These are phyloP conservation scores for Aureobasidium sp. DNA, from an alignment of 2,329 filamentous ascomycete species.

Conservation along the genomic window DNA sequence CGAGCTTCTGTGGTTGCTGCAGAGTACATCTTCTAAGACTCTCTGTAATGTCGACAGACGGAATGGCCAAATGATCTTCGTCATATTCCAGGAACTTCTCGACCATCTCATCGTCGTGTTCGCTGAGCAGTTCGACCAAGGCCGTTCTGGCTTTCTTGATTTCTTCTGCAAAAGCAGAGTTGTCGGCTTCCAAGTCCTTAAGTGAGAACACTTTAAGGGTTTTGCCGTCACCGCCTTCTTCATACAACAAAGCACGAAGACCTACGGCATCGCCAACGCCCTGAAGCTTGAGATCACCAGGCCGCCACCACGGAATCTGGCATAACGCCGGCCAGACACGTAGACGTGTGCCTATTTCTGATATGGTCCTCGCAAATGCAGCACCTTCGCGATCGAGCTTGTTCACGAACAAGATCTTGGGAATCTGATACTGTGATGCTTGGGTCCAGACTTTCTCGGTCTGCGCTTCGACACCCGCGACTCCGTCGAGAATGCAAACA, in stretches of 20 bases:
- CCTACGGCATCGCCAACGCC: conserved; percentile 81
- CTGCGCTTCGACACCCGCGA: conserved; percentile 91
- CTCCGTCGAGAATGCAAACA: conserved; percentile 86
- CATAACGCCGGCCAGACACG: conserved; percentile 83
- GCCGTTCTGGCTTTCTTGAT: conserved; percentile 67
- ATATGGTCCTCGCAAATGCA: conserved; percentile 74
- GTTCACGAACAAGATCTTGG: conserved; percentile 74
- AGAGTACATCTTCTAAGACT: conserved; percentile 68
- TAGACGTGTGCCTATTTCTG: conserved; percentile 73
- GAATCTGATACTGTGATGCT: conserved; percentile 77
- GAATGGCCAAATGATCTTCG: conserved; percentile 63
- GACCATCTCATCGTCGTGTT: conserved; percentile 80
- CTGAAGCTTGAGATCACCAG: conserved; percentile 62
- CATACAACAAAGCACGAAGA: conserved; percentile 68
- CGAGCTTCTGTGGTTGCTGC: conserved; percentile 60
- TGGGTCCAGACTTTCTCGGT: conserved; percentile 95
- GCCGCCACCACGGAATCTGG: conserved; percentile 90
- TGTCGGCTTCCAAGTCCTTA: conserved; percentile 44
- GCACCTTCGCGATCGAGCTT: conserved; percentile 80
- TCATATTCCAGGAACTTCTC: conserved; percentile 75
- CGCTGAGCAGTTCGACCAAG: conserved; percentile 76
- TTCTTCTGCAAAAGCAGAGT: conserved; percentile 53
- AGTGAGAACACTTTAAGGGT: conserved; percentile 44
- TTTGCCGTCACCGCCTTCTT: conserved; percentile 58
- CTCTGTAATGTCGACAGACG: conserved; percentile 58